Conservation (phyloP, 2,329 filamentous ascomycete genomes). For the Fusarium sambucinum region DNA sequence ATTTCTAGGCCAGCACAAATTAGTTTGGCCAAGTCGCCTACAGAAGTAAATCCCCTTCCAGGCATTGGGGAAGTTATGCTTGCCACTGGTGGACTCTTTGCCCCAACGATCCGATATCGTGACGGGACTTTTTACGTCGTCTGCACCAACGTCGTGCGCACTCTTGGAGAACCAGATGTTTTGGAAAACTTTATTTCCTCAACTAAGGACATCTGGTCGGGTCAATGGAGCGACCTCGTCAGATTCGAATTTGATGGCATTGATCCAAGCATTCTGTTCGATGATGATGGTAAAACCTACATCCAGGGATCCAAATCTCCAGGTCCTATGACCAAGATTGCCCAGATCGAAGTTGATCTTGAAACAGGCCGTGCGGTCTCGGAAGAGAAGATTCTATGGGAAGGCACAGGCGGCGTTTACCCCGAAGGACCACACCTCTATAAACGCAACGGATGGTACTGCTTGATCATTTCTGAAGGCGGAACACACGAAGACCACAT, state of each 20-base stretch:
- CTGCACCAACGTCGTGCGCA: constrained; percentile 10
- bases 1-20: constrained; percentile 5
- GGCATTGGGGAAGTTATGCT: constrained; percentile 11
- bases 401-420: constrained; percentile 1
- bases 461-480: constrained; percentile 12
- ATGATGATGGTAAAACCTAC: constrained; percentile 10
- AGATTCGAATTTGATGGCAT: constrained; percentile 17
- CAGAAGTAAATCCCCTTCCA: constrained; percentile 14
- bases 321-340: constrained; percentile 1
- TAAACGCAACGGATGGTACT: constrained; percentile 26
- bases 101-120: constrained; percentile 12
- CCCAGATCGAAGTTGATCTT: constrained; percentile 14
- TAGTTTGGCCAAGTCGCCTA: neutral
- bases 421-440: constrained; percentile 19
- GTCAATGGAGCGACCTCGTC: constrained; percentile 12
- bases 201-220: constrained; percentile 15
- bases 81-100: constrained; percentile 6
- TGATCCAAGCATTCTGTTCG: constrained; percentile 11
- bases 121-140: constrained; percentile 17
- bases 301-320: constrained; percentile 22
- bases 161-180: neutral
- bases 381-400: constrained; percentile 12
- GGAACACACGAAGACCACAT: constrained; percentile 23
- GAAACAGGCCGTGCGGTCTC: neutral
- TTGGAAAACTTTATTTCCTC: constrained; percentile 12